Conservation (phyloP, 768 basidiomycete genomes). For the Pulveroboletus sp. region DNA sequence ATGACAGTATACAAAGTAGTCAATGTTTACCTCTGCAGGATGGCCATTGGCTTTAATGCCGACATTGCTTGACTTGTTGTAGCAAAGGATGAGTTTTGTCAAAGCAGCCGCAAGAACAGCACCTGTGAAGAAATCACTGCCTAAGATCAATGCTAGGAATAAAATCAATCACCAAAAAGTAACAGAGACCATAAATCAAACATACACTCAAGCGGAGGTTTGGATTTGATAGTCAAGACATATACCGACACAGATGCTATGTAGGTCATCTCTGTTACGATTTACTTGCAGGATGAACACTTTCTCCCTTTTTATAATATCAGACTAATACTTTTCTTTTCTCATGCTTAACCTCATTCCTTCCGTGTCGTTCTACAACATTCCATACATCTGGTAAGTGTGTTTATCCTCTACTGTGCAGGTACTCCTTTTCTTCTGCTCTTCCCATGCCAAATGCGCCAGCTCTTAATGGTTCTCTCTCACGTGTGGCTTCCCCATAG, state of each 20-base stretch:
- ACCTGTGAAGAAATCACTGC: constrained; percentile 97
- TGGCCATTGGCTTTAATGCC: constrained; percentile 62
- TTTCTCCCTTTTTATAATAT: no score
- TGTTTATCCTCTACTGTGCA: no score
- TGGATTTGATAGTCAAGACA: constrained; percentile 82
- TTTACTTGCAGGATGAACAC: no score
- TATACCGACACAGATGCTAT: constrained; percentile 57
- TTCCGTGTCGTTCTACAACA: no score
- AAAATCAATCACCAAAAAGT: neutral
- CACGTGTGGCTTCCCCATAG: no score
- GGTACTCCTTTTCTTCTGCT: no score
- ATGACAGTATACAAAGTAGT: neutral
- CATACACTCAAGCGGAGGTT: constrained; percentile 85
- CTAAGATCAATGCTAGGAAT: constrained; percentile 71
- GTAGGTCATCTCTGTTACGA: constrained; percentile 93
- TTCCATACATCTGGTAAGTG: no score
- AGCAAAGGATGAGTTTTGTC: constrained; percentile 91
- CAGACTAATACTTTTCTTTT: no score
- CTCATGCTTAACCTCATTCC: no score
- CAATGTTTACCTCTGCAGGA: constrained; percentile 69
- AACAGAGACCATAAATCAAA: neutral
- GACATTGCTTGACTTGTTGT: constrained; percentile 48
- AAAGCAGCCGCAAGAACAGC: constrained; percentile 85
- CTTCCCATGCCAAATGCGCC: no score
- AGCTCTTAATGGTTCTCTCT: no score